Evolutionary conservation across 192 early-diverging fungal genomes (phyloP), one percentile per base, ranked within the genome.

Genomic region (Ramicandelaber brevisporus): DNA sequence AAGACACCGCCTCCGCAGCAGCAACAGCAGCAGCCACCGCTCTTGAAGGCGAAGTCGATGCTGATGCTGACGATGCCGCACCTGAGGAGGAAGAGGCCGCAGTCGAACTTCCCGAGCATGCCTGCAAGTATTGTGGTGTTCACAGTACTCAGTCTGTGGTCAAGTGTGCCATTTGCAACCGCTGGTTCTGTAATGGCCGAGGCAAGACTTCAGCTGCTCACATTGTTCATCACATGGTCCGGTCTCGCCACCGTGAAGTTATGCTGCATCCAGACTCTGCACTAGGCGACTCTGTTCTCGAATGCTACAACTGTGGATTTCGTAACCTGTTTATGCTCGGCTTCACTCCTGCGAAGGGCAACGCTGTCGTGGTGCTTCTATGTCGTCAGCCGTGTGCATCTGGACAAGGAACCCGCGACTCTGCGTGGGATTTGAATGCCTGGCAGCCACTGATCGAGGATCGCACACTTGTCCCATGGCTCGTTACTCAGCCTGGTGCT

Each of bases 401-500:
- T n/a, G 63, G 70, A 29, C 67, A 81, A 17, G 67, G 68, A 31
- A 72, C 70, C 34, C 89, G 93, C 48, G 89, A 95, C 39, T 66
- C 79, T 53, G 84, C 71, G 42, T 98, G 93, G 93, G 89, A 98
- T 40, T 64, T 85, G 6, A 63, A 69, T 8, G 86, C 95, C 37
- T 98, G 93, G 93, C 63, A 84, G 44, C 86, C 93, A 8, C 61
- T 98, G 40, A 90, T 98, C 31, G 74, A 80, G 34, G 86, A 98
- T 41, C 64, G 85, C n/a, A 70, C 73, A 21, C 83, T 98, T 28
- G 48, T 98, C 19, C 67, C 73, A 17, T 98, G 93, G 93, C 57
- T 98, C 10, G 82, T 98, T 9, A 85, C 80, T 26, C 59, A 72
- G 11, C 93, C 93, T 3, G 57, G 72, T 3, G 79, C 78, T 26